phyloP scores from a whole-genome alignment of 148 eudicot genomes.

The Camellia lanceoleosa region DNA sequence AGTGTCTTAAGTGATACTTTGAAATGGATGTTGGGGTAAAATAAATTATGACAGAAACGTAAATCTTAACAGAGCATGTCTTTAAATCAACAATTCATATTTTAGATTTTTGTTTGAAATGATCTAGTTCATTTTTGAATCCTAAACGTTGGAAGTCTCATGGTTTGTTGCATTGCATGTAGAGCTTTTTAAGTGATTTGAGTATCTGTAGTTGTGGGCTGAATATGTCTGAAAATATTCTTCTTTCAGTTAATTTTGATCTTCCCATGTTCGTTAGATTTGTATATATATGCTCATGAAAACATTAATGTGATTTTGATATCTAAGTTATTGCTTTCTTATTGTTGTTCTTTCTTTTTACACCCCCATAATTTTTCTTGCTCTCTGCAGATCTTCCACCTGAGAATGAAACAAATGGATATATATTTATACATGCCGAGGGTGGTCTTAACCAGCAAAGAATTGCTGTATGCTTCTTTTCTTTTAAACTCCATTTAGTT shows the following conservation, averaged over 20 bases:
- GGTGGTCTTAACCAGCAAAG: conserved; percentile 99
- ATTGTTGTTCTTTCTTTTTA: neutral
- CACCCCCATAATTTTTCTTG: conserved; percentile 4
- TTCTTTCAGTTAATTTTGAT: neutral
- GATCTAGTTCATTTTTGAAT: neutral
- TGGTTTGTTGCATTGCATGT: neutral
- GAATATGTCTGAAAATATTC: conserved; percentile 5
- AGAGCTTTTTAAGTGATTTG: neutral
- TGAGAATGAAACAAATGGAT: conserved; percentile 92
- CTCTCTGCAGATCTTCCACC: conserved; percentile 67
- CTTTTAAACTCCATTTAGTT: neutral
- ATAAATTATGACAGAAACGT: neutral
- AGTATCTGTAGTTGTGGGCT: neutral
- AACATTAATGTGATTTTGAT: neutral
- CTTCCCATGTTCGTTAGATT: neutral
- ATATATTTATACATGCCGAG: conserved; percentile 97
- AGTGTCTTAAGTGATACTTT: neutral
- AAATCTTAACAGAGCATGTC: neutral
- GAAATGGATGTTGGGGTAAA: neutral
- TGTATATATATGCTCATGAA: neutral
- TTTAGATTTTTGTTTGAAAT: neutral
- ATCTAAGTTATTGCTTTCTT: neutral
- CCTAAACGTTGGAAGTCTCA: neutral
- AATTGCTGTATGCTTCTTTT: conserved; percentile 71
- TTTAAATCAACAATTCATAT: neutral